phyloP scores from a whole-genome alignment of 2,329 filamentous ascomycete species.

The Taxawa tesnikishii region DNA sequence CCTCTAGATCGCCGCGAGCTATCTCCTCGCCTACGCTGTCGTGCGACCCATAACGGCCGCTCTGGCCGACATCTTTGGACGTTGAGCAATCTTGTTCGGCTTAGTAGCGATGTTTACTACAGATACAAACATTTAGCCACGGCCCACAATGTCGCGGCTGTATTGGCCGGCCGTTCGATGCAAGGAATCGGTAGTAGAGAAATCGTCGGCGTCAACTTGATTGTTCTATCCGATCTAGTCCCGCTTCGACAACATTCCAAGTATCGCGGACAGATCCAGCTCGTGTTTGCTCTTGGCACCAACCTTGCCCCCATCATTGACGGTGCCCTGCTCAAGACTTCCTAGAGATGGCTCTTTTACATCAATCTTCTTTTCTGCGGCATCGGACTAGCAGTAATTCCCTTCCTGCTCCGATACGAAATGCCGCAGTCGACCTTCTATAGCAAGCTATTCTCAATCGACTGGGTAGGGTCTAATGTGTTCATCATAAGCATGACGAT shows the following conservation, averaged over 20 bases:
- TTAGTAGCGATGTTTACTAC: constrained; percentile 33
- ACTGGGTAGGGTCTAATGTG: too few relatives aligned
- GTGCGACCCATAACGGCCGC: constrained; percentile 30
- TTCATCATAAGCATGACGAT: too few relatives aligned
- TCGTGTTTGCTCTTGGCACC: neutral
- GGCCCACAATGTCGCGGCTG: constrained; percentile 13
- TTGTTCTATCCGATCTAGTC: neutral
- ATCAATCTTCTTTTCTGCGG: constrained; percentile 1
- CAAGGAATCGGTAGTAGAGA: neutral
- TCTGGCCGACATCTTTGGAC: constrained; percentile 36
- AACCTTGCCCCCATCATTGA: neutral
- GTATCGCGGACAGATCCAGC: neutral
- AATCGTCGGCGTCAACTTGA: neutral
- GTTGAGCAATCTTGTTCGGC: constrained; percentile 29
- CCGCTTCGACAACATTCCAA: neutral
- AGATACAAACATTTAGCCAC: constrained; percentile 31
- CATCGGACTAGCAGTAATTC: neutral
- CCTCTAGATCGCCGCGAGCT: constrained; percentile 39
- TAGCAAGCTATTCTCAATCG: too few relatives aligned
- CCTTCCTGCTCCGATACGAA: neutral
- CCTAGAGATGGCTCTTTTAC: constrained; percentile 1
- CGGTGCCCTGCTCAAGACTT: neutral
- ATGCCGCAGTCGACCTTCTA: too few relatives aligned
- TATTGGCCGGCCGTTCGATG: neutral
- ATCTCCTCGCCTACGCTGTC: constrained; percentile 31